These are phyloP conservation scores for Cercospora sp. DNA, from an alignment of 2,329 filamentous ascomycete species.

Conservation along the genomic window DNA sequence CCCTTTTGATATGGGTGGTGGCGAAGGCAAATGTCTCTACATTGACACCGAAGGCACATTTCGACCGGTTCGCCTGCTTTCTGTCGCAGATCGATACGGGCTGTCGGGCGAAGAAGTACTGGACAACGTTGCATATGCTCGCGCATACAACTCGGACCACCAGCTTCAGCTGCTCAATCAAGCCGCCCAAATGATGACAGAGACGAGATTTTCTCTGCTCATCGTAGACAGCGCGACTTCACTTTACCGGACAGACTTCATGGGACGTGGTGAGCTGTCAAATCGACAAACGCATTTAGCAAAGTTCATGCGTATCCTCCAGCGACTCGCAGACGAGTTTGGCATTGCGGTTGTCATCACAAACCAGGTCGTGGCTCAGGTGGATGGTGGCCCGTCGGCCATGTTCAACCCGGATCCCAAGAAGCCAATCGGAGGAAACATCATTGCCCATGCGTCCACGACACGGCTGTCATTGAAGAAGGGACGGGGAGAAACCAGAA, in stretches of 20 bases:
- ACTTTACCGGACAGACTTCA: conserved; percentile 93
- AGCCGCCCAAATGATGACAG: conserved; percentile 98
- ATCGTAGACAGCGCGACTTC: conserved; percentile 95
- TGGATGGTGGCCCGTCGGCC: conserved; percentile 89
- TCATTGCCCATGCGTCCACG: conserved; percentile 96
- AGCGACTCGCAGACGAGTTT: conserved; percentile 76
- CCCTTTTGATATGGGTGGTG: conserved; percentile 97
- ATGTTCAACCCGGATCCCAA: conserved; percentile 99
- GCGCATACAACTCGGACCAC: conserved; percentile 98
- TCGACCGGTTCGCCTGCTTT: conserved; percentile 80
- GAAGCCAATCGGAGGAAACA: conserved; percentile 98
- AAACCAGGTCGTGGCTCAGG: conserved; percentile 97
- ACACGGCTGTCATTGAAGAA: conserved; percentile 95
- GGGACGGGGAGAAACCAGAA: conserved; percentile 88
- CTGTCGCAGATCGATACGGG: conserved; percentile 91
- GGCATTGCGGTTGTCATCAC: conserved; percentile 98
- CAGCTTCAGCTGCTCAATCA: conserved; percentile 93
- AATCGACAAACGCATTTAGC: conserved; percentile 85
- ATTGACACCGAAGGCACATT: conserved; percentile 99
- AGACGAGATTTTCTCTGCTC: conserved; percentile 93
- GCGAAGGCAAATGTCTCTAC: conserved; percentile 96
- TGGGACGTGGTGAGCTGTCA: conserved; percentile 95
- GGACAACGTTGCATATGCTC: conserved; percentile 96
- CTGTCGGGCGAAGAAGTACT: conserved; percentile 95
- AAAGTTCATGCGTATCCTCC: conserved; percentile 83